Evolutionary conservation across 129 eudicot species (phyloP), one percentile per base, ranked within the genome.

Genomic region (Chrysanthemum seticuspe): DNA sequence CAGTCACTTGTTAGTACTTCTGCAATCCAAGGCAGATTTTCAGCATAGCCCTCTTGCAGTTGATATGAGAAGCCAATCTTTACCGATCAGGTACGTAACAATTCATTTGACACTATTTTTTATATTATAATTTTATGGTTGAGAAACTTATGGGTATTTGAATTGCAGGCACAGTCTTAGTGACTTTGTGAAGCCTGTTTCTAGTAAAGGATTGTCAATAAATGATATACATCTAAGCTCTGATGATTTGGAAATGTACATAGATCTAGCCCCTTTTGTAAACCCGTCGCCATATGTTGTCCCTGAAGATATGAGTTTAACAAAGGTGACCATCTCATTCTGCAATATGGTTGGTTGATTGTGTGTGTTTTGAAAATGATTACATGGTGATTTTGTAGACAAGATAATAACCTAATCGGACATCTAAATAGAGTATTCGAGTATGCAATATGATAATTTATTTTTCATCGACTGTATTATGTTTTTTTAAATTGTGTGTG

Each of bases 301-400:
- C 54, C 97, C 98, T 40, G 98, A 94, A 80, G 98, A 94, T 81
- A 94, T 94, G 98, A 87, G 97, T 44, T 81, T 94, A 82, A 87
- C 98, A 31, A 94, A 94, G 97, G 98, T 87, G 69, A 72, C 31
- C 48, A 10, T 72, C 72, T 63, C 16, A 7, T 19, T 13, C 58
- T 72, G 64, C 34, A 64, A 34, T 73, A 47, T 78, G 5, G 15
- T 10, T 31, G 16, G 21, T 58, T 13, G 36, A 34, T 7, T 31
- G 47, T 40, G 1, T 70, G 47, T 51, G 56, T 3, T 34, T n/a
- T 9, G 10, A 5, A 50, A 13, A 31, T 6, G 3, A 2, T 31
- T 34, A n/a, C 9, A 2, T 40, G 45, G 45, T 40, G 45, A 40
- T 40, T 40, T 7, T 5, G 2, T 6, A 5, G 45, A 40, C 8